Evolutionary conservation across 768 basidiomycete species (phyloP).

Genomic region (Trametes sanguinea): DNA sequence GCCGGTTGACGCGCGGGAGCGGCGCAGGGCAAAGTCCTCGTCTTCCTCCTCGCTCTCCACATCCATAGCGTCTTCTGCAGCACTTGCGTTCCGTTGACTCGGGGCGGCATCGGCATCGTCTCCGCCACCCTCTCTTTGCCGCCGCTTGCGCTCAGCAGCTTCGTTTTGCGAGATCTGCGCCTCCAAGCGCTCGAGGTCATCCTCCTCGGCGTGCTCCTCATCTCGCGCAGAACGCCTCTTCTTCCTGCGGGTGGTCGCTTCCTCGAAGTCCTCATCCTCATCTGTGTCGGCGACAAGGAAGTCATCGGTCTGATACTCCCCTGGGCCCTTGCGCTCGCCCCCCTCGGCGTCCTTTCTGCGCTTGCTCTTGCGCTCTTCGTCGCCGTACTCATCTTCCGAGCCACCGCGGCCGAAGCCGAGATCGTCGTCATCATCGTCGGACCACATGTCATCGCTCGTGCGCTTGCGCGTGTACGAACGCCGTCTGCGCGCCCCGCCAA

Average conservation of each 20-base stretch:
- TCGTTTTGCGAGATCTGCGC: constrained; percentile 60
- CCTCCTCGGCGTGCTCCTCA: constrained; percentile 44
- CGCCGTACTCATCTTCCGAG: constrained; percentile 51
- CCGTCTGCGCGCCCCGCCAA: constrained; percentile 50
- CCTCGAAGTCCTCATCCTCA: constrained; percentile 44
- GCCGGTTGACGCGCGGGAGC: constrained; percentile 46
- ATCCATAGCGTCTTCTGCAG: constrained; percentile 58
- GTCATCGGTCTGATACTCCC: constrained; percentile 83
- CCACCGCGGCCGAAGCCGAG: constrained; percentile 30
- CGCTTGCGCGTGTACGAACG: constrained; percentile 44
- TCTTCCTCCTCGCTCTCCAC: constrained; percentile 78
- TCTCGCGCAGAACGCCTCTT: constrained; percentile 10
- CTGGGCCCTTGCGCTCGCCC: constrained; percentile 47
- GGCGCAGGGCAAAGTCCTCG: constrained; percentile 68
- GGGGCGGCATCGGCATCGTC: constrained; percentile 33
- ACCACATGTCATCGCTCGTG: constrained; percentile 52
- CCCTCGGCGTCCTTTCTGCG: constrained; percentile 38
- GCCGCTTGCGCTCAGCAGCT: constrained; percentile 53
- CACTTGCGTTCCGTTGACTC: constrained; percentile 32
- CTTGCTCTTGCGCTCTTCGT: constrained; percentile 49
- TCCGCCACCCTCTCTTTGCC: constrained; percentile 32
- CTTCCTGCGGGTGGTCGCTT: constrained; percentile 14
- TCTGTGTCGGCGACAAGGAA: constrained; percentile 84
- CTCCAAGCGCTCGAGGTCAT: constrained; percentile 73
- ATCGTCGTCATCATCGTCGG: constrained; percentile 68